Conservation (phyloP, 192 early-diverging fungal species). For the Chytriomyces sp. region DNA sequence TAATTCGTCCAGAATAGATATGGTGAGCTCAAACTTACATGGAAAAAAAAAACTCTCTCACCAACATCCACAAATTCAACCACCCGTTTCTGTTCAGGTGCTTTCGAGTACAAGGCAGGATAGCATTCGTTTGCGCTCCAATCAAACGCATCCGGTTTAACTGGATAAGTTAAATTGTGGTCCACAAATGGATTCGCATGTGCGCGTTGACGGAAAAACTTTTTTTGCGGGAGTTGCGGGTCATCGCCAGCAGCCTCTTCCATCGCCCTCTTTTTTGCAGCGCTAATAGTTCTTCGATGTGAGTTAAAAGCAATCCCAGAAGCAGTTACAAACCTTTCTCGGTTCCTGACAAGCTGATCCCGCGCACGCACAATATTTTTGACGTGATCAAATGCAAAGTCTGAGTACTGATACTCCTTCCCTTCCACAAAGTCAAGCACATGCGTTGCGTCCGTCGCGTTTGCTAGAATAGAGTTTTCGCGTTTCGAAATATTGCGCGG, state of each 20-base stretch:
- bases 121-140: conserved; percentile 81
- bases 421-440: conserved; percentile 12
- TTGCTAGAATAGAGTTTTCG: conserved; percentile 16
- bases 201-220: conserved; percentile 78
- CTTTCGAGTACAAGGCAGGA: conserved; percentile 63
- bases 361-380: conserved; percentile 16
- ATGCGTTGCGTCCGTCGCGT: neutral
- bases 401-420: conserved; percentile 10
- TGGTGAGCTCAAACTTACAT: conserved; percentile 11
- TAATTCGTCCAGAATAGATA: conserved; percentile 12
- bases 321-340: neutral
- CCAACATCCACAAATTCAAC: conserved; percentile 98
- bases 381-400: conserved; percentile 32
- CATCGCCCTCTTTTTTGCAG: conserved; percentile 1
- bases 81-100: conserved; percentile 28
- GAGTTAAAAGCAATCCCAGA: neutral
- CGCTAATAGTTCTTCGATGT: neutral
- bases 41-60: conserved; percentile 16
- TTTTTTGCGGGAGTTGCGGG: conserved; percentile 59
- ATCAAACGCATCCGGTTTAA: conserved; percentile 80
- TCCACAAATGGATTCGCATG: conserved; percentile 98
- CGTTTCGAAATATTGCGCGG: conserved; percentile 11
- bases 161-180: conserved; percentile 87
- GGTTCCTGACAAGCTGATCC: neutral
- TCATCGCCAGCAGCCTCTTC: neutral